These are phyloP conservation scores for Arabidopsis thaliana DNA, from an alignment of 345 rosid genomes.

Conservation along the genomic window TAIR10.1 NC_003074.8:20497501-20498000, in stretches of 20 bases:
- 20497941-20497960: conserved; percentile 74
- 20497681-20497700: conserved; percentile 92
- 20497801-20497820: conserved; percentile 95
- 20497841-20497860: conserved; percentile 96
- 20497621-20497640: conserved; percentile 98
- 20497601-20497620: conserved; percentile 99
- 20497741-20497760: conserved; percentile 75
- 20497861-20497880: conserved; percentile 90
- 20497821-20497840: conserved; percentile 86
- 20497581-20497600: conserved; percentile 98
- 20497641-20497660: conserved; percentile 98
- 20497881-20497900: conserved; percentile 86
- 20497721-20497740: conserved; percentile 91
- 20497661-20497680: conserved; percentile 90
- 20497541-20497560: conserved; percentile 98
- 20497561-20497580: conserved; percentile 93
- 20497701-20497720: conserved; percentile 99
- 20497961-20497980: conserved; percentile 62
- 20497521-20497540: conserved; percentile 99
- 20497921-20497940: conserved; percentile 88
- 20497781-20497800: conserved; percentile 80
- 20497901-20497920: conserved; percentile 78
- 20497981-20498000: conserved; percentile 57
- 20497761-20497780: conserved; percentile 99
- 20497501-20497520: conserved; percentile 97